phyloP scores from a whole-genome alignment of 148 eudicot species.

The Vaccinium vitisidaea region DNA sequence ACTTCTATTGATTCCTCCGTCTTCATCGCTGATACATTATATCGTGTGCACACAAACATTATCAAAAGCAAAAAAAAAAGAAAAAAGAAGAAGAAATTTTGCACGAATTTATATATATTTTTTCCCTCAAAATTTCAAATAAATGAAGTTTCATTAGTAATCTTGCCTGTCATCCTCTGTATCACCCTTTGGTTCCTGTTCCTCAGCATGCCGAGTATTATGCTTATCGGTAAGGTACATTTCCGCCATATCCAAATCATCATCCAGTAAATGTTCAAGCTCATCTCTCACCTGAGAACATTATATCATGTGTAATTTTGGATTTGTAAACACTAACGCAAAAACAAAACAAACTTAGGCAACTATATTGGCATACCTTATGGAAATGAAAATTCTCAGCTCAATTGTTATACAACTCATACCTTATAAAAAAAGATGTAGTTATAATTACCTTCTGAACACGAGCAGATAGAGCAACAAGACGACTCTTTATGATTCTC shows the following conservation, averaged over 20 bases:
- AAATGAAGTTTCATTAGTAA: background rate
- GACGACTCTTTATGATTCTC: conserved; percentile 40
- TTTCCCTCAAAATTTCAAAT: background rate
- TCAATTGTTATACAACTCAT: background rate
- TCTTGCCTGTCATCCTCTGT: background rate
- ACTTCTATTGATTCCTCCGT: background rate
- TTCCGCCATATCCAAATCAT: conserved; percentile 52
- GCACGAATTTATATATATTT: background rate
- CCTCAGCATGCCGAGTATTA: background rate
- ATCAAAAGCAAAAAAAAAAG: too few species aligned
- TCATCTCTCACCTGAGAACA: conserved; percentile 46
- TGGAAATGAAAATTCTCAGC: background rate
- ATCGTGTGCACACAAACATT: background rate
- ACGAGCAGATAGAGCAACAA: conserved; percentile 44
- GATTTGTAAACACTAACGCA: background rate
- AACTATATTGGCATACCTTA: background rate
- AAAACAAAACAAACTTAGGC: background rate
- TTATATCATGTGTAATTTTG: background rate
- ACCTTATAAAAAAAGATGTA: background rate
- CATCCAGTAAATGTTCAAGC: conserved; percentile 52
- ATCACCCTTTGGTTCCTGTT: background rate
- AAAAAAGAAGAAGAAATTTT: background rate
- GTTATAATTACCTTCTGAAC: conserved; percentile 34
- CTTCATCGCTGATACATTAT: background rate
- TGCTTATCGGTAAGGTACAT: conserved; percentile 53